phyloP scores from a whole-genome alignment of 257 asterid species.

The Capsicum pubescens region DNA sequence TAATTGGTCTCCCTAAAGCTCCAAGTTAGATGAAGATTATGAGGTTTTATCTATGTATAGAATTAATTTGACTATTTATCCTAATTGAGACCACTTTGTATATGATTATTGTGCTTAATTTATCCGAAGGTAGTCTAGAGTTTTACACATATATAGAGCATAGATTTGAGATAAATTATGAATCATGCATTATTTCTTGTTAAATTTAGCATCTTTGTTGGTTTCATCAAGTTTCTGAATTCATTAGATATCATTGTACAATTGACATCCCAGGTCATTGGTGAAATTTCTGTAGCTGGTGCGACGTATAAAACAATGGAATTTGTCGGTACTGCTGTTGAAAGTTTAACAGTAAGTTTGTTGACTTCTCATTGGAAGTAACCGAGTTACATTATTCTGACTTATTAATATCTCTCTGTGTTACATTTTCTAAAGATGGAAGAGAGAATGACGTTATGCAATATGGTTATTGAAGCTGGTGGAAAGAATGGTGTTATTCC shows the following conservation, averaged over 20 bases:
- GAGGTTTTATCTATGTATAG: background rate
- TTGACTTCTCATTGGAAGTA: background rate
- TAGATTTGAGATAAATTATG: too few relatives aligned
- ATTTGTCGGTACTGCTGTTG: constrained; percentile 87
- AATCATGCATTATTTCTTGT: too few relatives aligned
- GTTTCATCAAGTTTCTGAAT: too few relatives aligned
- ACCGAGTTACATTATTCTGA: background rate
- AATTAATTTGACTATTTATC: background rate
- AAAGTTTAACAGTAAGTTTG: constrained; percentile 76
- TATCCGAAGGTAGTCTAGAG: background rate
- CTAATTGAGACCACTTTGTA: background rate
- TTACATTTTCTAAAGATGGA: constrained; percentile 64
- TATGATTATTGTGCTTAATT: background rate
- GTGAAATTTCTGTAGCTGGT: constrained; percentile 98
- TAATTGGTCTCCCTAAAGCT: background rate
- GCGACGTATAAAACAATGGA: constrained; percentile 99
- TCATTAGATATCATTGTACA: background rate
- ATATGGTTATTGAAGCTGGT: constrained; percentile 91
- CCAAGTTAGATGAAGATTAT: background rate
- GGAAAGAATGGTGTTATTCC: constrained; percentile 57
- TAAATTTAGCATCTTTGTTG: too few relatives aligned
- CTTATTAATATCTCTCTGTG: background rate
- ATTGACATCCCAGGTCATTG: constrained; percentile 68
- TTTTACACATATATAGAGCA: background rate
- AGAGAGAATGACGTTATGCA: constrained; percentile 99